phyloP scores from a whole-genome alignment of 106 monocot genomes.

The Vanilla planifolia region DNA sequence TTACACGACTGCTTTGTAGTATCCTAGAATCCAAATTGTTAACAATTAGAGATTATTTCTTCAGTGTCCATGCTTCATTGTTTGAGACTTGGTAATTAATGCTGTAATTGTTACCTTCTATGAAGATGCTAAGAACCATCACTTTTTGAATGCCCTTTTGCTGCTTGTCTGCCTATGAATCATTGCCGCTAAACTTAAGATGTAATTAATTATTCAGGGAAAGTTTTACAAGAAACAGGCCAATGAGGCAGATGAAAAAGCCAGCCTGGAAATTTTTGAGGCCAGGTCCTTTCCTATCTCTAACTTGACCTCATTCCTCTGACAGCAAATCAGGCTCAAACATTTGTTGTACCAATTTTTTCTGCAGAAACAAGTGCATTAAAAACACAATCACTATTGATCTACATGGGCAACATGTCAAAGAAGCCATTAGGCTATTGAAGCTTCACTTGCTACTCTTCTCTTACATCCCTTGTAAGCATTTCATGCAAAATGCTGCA shows the following conservation, averaged over 20 bases:
- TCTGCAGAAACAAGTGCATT: conserved; percentile 76
- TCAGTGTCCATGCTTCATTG: too few relatives aligned
- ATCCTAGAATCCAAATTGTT: too few relatives aligned
- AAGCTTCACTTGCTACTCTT: conserved; percentile 79
- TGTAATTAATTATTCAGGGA: conserved; percentile 33
- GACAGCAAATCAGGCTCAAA: too few relatives aligned
- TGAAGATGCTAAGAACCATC: too few relatives aligned
- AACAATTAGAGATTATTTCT: too few relatives aligned
- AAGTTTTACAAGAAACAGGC: conserved; percentile 50
- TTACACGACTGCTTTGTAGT: too few relatives aligned
- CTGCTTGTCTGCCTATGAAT: not conserved
- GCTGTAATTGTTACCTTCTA: too few relatives aligned
- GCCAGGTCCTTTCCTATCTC: conserved; percentile 71
- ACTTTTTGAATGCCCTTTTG: too few relatives aligned
- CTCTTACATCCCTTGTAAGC: conserved; percentile 77
- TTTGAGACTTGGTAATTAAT: too few relatives aligned
- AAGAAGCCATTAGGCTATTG: conserved; percentile 70
- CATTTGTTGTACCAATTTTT: conserved; percentile 2
- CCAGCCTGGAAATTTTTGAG: conserved; percentile 76
- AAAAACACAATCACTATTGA: conserved; percentile 74
- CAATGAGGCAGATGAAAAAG: conserved; percentile 74
- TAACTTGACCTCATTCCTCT: too few relatives aligned
- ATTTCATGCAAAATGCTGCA: not conserved
- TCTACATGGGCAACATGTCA: conserved; percentile 92
- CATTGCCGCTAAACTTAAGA: not conserved